Base-by-base conservation (phyloP, 768 basidiomycete species). In the Termitomyces sp. region DNA sequence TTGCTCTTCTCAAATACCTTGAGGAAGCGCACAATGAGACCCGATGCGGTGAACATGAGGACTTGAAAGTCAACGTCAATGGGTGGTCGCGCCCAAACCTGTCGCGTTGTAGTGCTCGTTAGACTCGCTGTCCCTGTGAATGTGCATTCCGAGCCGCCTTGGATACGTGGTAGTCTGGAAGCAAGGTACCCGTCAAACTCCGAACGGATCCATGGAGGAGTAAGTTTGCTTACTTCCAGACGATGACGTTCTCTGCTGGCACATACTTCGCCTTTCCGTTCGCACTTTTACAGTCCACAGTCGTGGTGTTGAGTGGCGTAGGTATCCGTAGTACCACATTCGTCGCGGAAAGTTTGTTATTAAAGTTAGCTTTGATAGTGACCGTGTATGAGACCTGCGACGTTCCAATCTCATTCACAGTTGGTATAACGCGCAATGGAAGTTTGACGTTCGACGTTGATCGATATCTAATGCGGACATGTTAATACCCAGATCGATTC, bases 51-150 rank as follows among this genome's bases (percentile, higher is more conserved):
- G 72, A 98, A 93, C 97, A 99, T 99, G 64, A 99, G 79, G 57
- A 99, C 97, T 75, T 95, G 94, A 74, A 99, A 99, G 71, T 99
- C 97, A 61, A 98, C 87, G 63, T 96, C 92, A 67, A 99, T 98
- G 7, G 97, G 97, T 18, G 97, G 97, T 55, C 97, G 79, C 3
- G 95, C 94, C 97, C 97, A 99, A 4, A 96, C 87, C 80, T 98
- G 94, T 35, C 94, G 87, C 58, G 85, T 82, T 0, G 97, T 99
- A 33, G 94, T 96, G 59, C 85, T 84, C 2, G 95, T 92, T 60
- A 98, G 76, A 35, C 82, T 80, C 6, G 94, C 96, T 9, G 86
- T 84, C 0, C 86, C 97, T 2, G 83, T 83, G 56, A 98, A 82
- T 0, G 92, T 92, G 62, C 85, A 83, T 72, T 99, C 97, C 62